These are phyloP conservation scores for Fusarium buxicola DNA, from an alignment of 2,329 filamentous ascomycete genomes.

Conservation along the genomic window DNA sequence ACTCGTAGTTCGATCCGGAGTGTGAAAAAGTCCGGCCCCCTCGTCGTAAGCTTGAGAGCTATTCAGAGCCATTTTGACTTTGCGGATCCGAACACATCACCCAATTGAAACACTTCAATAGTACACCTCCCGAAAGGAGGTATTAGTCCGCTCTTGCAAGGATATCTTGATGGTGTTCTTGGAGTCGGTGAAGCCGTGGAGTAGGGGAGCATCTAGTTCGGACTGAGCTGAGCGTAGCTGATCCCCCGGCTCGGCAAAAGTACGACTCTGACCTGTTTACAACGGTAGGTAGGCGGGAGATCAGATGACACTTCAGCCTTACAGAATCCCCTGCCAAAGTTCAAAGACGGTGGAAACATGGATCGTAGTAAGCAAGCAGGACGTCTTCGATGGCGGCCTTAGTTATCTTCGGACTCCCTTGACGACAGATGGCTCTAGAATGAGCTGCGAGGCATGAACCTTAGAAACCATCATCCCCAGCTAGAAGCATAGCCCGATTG, in stretches of 20 bases:
- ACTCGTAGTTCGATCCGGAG: neutral
- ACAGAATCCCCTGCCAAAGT: neutral
- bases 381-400: neutral
- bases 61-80: neutral
- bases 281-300: neutral
- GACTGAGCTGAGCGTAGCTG: neutral
- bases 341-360: neutral
- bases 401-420: no score
- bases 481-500: no score
- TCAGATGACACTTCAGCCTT: constrained; percentile 1
- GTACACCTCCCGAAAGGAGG: constrained; percentile 1
- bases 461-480: neutral
- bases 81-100: neutral
- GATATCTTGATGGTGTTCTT: neutral
- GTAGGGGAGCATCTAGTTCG: neutral
- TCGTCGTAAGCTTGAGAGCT: neutral
- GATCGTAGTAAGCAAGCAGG: neutral
- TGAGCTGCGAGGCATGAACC: no score
- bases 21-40: neutral
- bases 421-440: no score
- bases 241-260: neutral
- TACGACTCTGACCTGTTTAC: neutral
- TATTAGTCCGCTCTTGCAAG: neutral
- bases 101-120: neutral
- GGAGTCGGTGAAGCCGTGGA: neutral